Evolutionary conservation across 2,329 filamentous ascomycete genomes (phyloP).

Genomic region (Aspergillus sp.): DNA sequence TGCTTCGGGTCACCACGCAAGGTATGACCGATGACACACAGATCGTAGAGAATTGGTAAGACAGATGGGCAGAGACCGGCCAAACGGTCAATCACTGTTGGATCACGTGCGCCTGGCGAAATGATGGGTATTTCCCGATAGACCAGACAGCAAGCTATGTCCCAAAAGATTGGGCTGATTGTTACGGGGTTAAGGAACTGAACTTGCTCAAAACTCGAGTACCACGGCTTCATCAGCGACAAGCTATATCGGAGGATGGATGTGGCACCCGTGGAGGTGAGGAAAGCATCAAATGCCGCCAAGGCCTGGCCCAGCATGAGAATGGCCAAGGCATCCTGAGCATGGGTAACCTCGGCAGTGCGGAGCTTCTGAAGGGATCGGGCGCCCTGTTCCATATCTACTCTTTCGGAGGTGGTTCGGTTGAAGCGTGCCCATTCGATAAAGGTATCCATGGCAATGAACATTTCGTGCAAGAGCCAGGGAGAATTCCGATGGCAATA

Average conservation of each 20-base stretch:
- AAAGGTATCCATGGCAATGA: constrained; percentile 1
- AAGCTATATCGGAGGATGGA: constrained; percentile 14
- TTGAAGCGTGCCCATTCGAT: constrained; percentile 5
- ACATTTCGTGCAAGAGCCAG: constrained; percentile 4
- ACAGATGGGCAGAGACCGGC: constrained; percentile 6
- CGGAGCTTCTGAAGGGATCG: constrained; percentile 5
- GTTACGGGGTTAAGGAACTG: constrained; percentile 2
- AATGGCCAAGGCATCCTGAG: constrained; percentile 10
- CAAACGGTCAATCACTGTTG: constrained; percentile 3
- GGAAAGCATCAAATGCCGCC: constrained; percentile 13
- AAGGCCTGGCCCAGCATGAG: constrained; percentile 8
- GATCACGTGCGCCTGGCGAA: background rate
- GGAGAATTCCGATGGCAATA: constrained; percentile 5
- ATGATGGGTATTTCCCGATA: constrained; percentile 5
- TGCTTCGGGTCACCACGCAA: background rate
- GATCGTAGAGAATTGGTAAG: constrained; percentile 3
- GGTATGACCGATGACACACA: constrained; percentile 1
- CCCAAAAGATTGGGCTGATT: constrained; percentile 4
- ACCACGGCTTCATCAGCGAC: constrained; percentile 5
- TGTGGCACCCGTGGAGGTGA: constrained; percentile 5
- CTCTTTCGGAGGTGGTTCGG: constrained; percentile 1
- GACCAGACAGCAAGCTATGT: constrained; percentile 1
- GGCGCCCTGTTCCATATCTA: constrained; percentile 4
- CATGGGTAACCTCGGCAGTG: background rate
- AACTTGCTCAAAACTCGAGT: background rate